Conservation (phyloP, 2,329 filamentous ascomycete genomes). For the Colletotrichum higginsianum region DNA sequence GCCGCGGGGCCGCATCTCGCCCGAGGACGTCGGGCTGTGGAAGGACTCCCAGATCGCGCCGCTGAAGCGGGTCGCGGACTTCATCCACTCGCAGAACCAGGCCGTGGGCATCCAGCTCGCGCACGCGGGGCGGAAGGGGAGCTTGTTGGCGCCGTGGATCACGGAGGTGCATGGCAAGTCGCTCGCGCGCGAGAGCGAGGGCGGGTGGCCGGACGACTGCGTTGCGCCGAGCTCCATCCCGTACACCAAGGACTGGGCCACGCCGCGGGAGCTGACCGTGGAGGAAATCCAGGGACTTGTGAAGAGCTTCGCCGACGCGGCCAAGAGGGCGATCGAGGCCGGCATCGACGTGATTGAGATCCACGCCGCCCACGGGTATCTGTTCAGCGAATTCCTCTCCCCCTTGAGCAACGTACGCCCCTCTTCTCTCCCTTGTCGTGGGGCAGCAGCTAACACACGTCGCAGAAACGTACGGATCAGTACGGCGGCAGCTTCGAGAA, state of each 20-base stretch:
- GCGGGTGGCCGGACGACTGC: conserved; percentile 72
- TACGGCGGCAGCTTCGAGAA: conserved; percentile 79
- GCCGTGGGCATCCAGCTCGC: conserved; percentile 85
- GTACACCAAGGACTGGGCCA: conserved; percentile 73
- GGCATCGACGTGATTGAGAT: conserved; percentile 85
- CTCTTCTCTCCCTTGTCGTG: not conserved
- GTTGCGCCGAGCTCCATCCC: conserved; percentile 67
- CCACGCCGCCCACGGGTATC: conserved; percentile 76
- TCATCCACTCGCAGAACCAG: conserved; percentile 83
- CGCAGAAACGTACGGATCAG: conserved; percentile 69
- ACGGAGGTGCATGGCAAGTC: conserved; percentile 61
- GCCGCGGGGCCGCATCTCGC: conserved; percentile 85
- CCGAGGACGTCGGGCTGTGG: conserved; percentile 86
- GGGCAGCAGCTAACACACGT: not conserved
- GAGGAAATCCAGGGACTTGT: conserved; percentile 79
- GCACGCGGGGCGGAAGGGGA: conserved; percentile 83
- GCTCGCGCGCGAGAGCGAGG: conserved; percentile 66
- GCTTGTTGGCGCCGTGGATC: conserved; percentile 76
- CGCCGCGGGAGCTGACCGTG: conserved; percentile 77
- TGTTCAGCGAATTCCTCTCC: conserved; percentile 76
- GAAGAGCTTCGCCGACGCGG: conserved; percentile 71
- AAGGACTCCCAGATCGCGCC: conserved; percentile 84
- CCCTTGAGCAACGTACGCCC: conserved; percentile 67
- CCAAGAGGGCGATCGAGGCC: conserved; percentile 73
- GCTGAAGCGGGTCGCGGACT: conserved; percentile 80